Base-by-base conservation (phyloP, 805 yeast species). In the Pichia membranifaciens region DNA sequence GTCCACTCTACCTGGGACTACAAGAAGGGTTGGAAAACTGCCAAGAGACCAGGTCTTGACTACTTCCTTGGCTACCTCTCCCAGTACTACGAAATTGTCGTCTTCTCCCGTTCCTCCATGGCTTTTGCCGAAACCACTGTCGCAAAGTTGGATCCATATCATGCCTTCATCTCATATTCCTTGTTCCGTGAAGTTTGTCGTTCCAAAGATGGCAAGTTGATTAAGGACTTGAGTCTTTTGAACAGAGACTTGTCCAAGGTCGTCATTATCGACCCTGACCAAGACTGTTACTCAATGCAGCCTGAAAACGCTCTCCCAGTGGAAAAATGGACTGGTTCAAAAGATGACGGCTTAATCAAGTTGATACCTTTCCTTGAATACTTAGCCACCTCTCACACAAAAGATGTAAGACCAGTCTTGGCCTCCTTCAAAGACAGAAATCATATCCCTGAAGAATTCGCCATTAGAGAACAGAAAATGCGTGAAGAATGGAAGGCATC, bases 41-140 rank as follows among this genome's bases (percentile, higher is more conserved):
- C 96, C 28, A 93, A 93, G 74, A 87, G 99, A 72, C 98, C 99
- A 31, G 99, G 99, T 53, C 82, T 88, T 51, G 99, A 95, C 67
- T 93, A 93, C 73, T 93, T 93, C 70, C 72, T 93, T 63, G 96
- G 95, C 25, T 93, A 93, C 68, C 73, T 93, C 58, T 86, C 96
- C 7, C 96, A 87, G 70, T 91, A 89, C 73, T 93, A 91, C 68
- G 99, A 93, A 71, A 83, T 93, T 63, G 98, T 93, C 45, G 71
- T 95, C 41, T 93, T 93, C 65, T 80, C 91, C 31, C 81, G 89
- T 51, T 87, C 87, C 64, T 84, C 85, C 58, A 83, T 82, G 81
- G 84, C 85, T 74, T 84, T 84, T 64, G 80, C 89, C 49, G 96
- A 90, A 60, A 83, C 77, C 57, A 79, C 88, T 37, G 87, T 90